Percentiles rank a stretch among this genome's conserved stretches.
Conservation (phyloP, 2,329 filamentous ascomycete genomes). For the Sporothrix pallida region DNA sequence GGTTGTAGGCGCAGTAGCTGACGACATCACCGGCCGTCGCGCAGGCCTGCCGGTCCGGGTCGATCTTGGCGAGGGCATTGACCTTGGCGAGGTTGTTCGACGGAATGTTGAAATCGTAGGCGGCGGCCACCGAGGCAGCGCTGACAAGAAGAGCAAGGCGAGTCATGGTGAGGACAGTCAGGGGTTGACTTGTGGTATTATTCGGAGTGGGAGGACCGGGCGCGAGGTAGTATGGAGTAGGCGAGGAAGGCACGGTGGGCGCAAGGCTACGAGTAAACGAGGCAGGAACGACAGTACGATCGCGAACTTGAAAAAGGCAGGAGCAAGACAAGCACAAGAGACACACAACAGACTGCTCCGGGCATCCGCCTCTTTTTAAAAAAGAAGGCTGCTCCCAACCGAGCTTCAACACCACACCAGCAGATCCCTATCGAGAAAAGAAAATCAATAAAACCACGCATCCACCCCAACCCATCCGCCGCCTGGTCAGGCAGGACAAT, state of each 20-base stretch:
- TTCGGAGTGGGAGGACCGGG: background rate
- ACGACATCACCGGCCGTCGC: constrained; percentile 36
- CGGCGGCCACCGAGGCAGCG: constrained; percentile 19
- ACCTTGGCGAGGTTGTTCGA: constrained; percentile 14
- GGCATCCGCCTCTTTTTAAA: constrained; percentile 10
- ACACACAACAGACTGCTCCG: background rate
- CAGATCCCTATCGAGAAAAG: background rate
- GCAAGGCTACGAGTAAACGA: background rate
- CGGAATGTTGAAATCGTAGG: constrained; percentile 14
- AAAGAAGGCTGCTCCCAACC: constrained; percentile 15
- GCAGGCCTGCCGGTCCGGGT: constrained; percentile 37
- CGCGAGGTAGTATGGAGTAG: background rate
- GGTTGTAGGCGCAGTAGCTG: constrained; percentile 34
- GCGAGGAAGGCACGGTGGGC: constrained; percentile 1
- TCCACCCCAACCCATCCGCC: background rate
- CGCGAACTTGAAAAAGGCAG: background rate
- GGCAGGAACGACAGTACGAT: background rate
- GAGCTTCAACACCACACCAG: background rate
- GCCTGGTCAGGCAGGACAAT: background rate
- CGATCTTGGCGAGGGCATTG: constrained; percentile 5
- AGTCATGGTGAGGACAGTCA: constrained; percentile 8
- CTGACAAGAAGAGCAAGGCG: constrained; percentile 25
- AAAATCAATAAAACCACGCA: constrained; percentile 24
- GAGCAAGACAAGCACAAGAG: background rate
- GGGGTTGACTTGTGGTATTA: background rate